Evolutionary conservation across 2,329 filamentous ascomycete species (phyloP).

Genomic region (Geosmithia flava): DNA sequence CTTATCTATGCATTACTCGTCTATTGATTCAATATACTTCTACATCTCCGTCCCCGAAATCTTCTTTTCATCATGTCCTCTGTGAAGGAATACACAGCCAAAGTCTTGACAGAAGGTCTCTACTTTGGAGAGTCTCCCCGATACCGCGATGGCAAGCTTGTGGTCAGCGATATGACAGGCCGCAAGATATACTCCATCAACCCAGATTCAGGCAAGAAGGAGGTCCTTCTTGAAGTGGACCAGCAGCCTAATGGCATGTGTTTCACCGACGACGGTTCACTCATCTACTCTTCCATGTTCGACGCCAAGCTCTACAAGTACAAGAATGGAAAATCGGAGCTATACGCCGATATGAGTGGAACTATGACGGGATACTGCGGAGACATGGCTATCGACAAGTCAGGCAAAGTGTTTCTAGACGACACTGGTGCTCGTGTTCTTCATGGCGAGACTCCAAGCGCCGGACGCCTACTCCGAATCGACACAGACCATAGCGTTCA

Average conservation of each 20-base stretch:
- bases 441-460: no score
- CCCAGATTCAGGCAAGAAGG: no score
- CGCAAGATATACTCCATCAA: neutral
- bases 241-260: no score
- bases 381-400: slow-evolving; percentile 1
- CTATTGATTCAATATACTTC: no score
- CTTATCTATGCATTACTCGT: no score
- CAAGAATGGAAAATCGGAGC: neutral
- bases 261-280: no score
- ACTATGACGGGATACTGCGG: slow-evolving; percentile 1
- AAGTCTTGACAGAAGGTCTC: neutral
- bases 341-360: neutral
- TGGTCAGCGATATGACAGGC: neutral
- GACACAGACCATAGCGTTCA: neutral
- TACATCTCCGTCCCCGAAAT: no score
- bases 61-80: no score
- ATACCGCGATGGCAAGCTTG: neutral
- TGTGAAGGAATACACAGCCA: neutral
- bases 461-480: neutral
- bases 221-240: no score
- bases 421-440: no score
- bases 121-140: slow-evolving; percentile 1
- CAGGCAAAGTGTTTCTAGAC: neutral
- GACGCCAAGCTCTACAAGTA: no score
- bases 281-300: no score